These are phyloP conservation scores for Musa schizocarpa DNA, from an alignment of 176 grass and related monocot genomes.

Conservation along the genomic window DNA sequence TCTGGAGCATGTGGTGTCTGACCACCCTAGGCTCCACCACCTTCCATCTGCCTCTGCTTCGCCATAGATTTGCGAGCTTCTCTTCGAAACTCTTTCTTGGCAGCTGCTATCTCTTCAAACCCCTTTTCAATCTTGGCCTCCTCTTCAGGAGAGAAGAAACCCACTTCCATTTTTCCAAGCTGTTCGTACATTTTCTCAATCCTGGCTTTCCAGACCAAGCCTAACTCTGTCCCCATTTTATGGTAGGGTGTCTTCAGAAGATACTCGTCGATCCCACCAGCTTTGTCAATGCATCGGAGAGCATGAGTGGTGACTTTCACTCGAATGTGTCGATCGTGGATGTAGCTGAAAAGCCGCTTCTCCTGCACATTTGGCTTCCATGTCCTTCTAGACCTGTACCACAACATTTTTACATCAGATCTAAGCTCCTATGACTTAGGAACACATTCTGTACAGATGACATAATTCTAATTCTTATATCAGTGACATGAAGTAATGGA, in stretches of 20 bases:
- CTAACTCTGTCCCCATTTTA: slow-evolving; percentile 87
- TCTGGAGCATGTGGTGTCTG: slow-evolving; percentile 10
- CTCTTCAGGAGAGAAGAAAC: slow-evolving; percentile 72
- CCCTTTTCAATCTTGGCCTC: slow-evolving; percentile 55
- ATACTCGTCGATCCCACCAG: slow-evolving; percentile 94
- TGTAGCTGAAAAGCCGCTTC: slow-evolving; percentile 94
- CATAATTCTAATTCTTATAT: not conserved
- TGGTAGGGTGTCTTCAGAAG: slow-evolving; percentile 82
- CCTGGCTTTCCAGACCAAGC: slow-evolving; percentile 71
- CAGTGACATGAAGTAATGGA: not conserved
- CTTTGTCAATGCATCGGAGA: slow-evolving; percentile 93
- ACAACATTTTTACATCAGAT: slow-evolving; percentile 11
- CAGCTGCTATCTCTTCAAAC: slow-evolving; percentile 39
- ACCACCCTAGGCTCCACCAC: slow-evolving; percentile 13
- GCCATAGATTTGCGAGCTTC: slow-evolving; percentile 43
- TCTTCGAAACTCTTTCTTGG: slow-evolving; percentile 38
- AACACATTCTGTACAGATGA: not conserved
- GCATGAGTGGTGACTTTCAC: slow-evolving; percentile 88
- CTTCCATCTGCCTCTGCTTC: slow-evolving; percentile 44
- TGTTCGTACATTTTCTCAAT: slow-evolving; percentile 93
- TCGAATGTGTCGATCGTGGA: slow-evolving; percentile 73
- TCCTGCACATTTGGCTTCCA: slow-evolving; percentile 98
- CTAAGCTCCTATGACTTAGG: not conserved
- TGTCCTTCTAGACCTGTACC: slow-evolving; percentile 61
- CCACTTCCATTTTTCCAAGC: slow-evolving; percentile 51